Percentiles rank a stretch among this genome's conserved stretches.
phyloP scores from a whole-genome alignment of 805 yeast genomes.

The Monosporozyma siamensis region DNA sequence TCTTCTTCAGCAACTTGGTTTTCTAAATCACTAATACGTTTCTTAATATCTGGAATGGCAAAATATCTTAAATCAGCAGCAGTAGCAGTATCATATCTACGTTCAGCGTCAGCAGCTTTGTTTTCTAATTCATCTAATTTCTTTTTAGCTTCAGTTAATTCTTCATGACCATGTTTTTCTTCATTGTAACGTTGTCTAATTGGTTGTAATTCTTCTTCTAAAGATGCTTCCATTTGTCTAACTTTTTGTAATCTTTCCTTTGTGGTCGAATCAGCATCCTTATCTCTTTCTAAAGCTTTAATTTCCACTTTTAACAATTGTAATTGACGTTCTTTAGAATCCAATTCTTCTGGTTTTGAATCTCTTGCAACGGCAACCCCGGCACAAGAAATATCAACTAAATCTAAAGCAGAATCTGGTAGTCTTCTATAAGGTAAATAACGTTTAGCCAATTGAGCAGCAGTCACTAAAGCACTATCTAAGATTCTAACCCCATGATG shows the following conservation, averaged over 20 bases:
- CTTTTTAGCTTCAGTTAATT: constrained; percentile 79
- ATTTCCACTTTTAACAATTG: constrained; percentile 91
- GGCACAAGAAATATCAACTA: constrained; percentile 94
- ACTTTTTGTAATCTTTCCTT: constrained; percentile 80
- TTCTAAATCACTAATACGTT: constrained; percentile 69
- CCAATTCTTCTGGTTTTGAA: constrained; percentile 94
- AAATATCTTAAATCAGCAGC: constrained; percentile 95
- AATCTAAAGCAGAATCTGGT: constrained; percentile 95
- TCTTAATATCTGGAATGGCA: constrained; percentile 88
- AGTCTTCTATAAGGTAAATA: constrained; percentile 89
- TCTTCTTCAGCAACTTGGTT: constrained; percentile 69
- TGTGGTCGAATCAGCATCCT: constrained; percentile 71
- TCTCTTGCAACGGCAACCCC: constrained; percentile 97
- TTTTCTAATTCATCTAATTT: constrained; percentile 85
- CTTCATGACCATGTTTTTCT: constrained; percentile 87
- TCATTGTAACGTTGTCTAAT: constrained; percentile 74
- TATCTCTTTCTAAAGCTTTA: constrained; percentile 92
- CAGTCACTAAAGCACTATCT: constrained; percentile 88
- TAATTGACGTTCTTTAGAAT: constrained; percentile 83
- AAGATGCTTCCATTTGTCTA: constrained; percentile 63
- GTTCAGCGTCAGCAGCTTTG: constrained; percentile 93
- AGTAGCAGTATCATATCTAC: constrained; percentile 88
- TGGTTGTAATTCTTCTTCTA: constrained; percentile 80
- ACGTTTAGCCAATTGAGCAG: constrained; percentile 90
- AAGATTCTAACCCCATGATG: constrained; percentile 96